A percentile compares a stretch with the other conserved stretches of the same genome.
These are phyloP conservation scores for Coccomyxa subellipsoidea DNA, from an alignment of 163 green algal species.

Conservation along the genomic window DNA sequence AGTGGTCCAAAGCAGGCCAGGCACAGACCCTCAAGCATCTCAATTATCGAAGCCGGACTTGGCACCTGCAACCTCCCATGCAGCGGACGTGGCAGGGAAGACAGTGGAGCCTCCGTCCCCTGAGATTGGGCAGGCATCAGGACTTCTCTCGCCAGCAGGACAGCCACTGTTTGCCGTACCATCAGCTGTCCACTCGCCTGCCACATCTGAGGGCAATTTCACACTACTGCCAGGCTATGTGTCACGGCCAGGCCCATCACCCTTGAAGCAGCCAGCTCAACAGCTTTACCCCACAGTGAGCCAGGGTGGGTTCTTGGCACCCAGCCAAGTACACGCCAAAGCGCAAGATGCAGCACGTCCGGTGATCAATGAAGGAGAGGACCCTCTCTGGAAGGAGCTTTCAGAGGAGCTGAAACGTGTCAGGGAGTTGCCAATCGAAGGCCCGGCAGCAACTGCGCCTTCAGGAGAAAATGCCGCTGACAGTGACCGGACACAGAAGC, in stretches of 20 bases:
- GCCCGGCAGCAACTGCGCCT: not conserved
- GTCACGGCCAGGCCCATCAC: slow-evolving; percentile 34
- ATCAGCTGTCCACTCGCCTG: not conserved
- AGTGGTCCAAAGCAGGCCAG: not conserved
- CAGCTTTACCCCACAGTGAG: not conserved
- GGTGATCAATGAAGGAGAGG: not conserved
- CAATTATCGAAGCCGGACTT: not conserved
- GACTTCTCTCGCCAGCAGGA: not conserved
- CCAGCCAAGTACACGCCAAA: not conserved
- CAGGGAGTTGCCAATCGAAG: not conserved
- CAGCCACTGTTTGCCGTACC: no score
- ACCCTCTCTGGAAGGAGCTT: not conserved
- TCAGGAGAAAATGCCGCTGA: not conserved
- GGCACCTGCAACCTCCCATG: not conserved
- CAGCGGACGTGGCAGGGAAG: not conserved
- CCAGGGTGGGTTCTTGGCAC: not conserved
- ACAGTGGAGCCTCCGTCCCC: not conserved
- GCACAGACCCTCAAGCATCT: no score
- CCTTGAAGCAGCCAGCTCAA: slow-evolving; percentile 13
- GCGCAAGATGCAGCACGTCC: not conserved
- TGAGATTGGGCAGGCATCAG: not conserved
- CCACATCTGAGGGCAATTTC: not conserved
- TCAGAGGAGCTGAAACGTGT: not conserved
- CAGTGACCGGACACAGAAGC: not conserved
- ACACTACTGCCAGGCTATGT: slow-evolving; percentile 45